Base-by-base conservation (phyloP, 2,329 filamentous ascomycete species). In the Ceratocystis diversiconidia region DNA sequence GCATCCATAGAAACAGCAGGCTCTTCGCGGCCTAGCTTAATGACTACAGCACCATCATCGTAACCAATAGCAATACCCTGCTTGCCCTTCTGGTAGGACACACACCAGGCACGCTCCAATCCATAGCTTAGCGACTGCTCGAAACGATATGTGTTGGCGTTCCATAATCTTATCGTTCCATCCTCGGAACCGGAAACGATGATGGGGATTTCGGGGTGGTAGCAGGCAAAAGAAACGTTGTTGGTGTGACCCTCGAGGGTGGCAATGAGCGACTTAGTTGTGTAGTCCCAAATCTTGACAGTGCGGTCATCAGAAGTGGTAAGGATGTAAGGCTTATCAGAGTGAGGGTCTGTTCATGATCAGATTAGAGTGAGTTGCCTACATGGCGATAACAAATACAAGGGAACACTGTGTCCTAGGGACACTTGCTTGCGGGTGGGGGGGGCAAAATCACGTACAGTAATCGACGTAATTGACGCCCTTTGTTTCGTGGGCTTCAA, bases 231-330 rank as follows among this genome's bases (percentile, higher is more conserved):
- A 2, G 92, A 96, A 61, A 99, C 94, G 73, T 99, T 99, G 76
- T 92, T 96, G 36, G 91, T 95, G 76, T 99, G 94, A 32, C 94
- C 94, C 76, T 99, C 94, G 61, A 99, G 82, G 2, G 92, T 97
- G 36, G 94, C 94, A 73, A 97, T 96, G 70, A 97, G 80, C 12
- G 91, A 94, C 78, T 99, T 99, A 61, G 92, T 97, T 12, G 92
- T 97, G 79, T 99, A 97, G 74, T 99, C 94, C 92, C 94, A 99
- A 65, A 99, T 85, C 80, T 97, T 97, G 71, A 97, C 90, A 0
- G 92, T 97, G 72, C 90, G 86, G 76, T 97, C 94, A 74, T 99
- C 94, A 6, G 91, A 96, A 15, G 92, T 96, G 28, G 94, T 99
- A 69, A 99, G 86, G 59, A 99, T 86, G 73, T 99, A 97, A 30